Evolutionary conservation across 2,329 filamentous ascomycete genomes (phyloP), one percentile per base, ranked within the genome.

Genomic region (Alternaria consortialis): DNA sequence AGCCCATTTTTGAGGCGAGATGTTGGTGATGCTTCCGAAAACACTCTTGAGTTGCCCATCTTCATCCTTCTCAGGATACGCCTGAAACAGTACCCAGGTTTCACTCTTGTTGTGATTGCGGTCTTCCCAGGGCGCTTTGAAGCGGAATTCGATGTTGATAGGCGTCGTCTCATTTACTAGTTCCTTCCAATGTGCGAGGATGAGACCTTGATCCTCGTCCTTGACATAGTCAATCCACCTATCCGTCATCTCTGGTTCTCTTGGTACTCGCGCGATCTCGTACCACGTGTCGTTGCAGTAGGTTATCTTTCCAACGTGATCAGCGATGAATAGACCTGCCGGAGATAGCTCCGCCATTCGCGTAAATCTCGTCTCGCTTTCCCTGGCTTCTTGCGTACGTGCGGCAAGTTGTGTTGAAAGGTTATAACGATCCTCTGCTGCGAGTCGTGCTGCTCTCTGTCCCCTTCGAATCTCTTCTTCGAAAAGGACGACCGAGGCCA

Each of bases 301-400:
- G 9, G 86, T 91, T 68, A 95, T 91, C 25, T 85, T 82, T 4
- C 92, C 92, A 40, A 83, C 77, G 0, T 86, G 84, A 71, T 93
- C 86, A n/a, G 91, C 90, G 67, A 95, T 94, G 75, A 94, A 94
- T 80, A 96, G 90, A 29, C 92, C 92, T 1, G 94, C 91, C 0
- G 92, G 92, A 0, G 91, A 90, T 65, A 93, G 92, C 72, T 94
- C 91, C 2, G 92, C 91, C 90, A 95, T 93, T 44, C 91, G 85
- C 0, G 91, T 92, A 74, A 95, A 95, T 59, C 90, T 90, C 32
- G 90, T 89, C 75, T 95, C 92, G 73, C 88, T 85, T 57, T 86
- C 84, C 27, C 82, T 81, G 3, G 84, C 85, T 74, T 87, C 84
- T 72, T 86, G 82, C 2, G 85, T 86, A 48, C 84, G 79, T 31